These are phyloP conservation scores for Aspergillus sp. DNA, from an alignment of 2,329 filamentous ascomycete species.

Conservation along the genomic window DNA sequence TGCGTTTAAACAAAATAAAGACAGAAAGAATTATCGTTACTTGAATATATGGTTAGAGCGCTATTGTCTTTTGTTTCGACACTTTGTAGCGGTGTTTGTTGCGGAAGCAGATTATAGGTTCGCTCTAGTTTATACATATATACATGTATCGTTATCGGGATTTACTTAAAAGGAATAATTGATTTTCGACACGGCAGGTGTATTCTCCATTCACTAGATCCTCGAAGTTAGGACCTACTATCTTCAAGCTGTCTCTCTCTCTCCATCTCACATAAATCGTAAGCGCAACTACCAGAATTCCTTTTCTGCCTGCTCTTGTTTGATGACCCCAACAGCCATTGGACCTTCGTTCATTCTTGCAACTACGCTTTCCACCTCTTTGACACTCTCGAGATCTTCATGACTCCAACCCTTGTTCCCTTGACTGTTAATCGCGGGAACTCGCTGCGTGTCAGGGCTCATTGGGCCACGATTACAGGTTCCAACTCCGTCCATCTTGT, in stretches of 20 bases:
- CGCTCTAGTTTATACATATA: not conserved
- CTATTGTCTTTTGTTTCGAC: not conserved
- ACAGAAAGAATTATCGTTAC: not conserved
- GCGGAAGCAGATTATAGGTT: not conserved
- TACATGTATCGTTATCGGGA: not conserved
- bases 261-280: not conserved
- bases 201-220: not conserved
- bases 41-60: not conserved
- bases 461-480: constrained; percentile 23
- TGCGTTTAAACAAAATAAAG: too few relatives aligned
- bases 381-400: constrained; percentile 21
- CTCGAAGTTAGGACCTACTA: not conserved
- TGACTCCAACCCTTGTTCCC: constrained; percentile 13
- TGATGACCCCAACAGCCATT: not conserved
- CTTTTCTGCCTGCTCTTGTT: not conserved
- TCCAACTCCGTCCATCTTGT: constrained; percentile 40
- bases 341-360: not conserved
- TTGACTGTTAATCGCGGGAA: not conserved
- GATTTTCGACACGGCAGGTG: not conserved
- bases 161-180: not conserved
- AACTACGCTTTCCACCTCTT: constrained; percentile 19
- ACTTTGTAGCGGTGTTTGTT: too few relatives aligned
- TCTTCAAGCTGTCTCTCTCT: not conserved
- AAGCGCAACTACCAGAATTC: constrained; percentile 12
- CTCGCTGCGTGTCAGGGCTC: not conserved